Evolutionary conservation across 2,329 filamentous ascomycete genomes (phyloP).

Genomic region (Cordyceps cateniannulata): DNA sequence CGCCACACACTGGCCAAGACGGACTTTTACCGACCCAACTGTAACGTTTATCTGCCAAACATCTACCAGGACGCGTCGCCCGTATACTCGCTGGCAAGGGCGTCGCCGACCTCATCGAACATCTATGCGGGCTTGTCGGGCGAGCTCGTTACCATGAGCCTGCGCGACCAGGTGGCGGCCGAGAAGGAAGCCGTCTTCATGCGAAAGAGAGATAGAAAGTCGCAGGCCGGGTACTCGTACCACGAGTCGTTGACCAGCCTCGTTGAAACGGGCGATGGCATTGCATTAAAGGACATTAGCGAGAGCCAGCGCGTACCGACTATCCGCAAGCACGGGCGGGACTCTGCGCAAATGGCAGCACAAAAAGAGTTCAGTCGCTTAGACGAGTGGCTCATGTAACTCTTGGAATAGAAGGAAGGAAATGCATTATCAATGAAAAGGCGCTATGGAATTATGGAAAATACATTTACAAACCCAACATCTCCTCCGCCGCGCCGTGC

Average conservation of each 20-base stretch:
- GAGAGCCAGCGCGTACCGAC: constrained; percentile 7
- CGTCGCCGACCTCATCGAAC: constrained; percentile 32
- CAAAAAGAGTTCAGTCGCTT: neutral
- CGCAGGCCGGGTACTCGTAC: constrained; percentile 4
- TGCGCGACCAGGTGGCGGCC: constrained; percentile 5
- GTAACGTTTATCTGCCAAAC: constrained; percentile 30
- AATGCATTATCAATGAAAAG: neutral
- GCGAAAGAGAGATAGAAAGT: neutral
- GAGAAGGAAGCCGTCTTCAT: neutral
- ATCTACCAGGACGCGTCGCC: constrained; percentile 16
- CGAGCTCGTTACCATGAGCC: constrained; percentile 31
- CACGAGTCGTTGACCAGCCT: constrained; percentile 6
- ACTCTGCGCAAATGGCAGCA: neutral
- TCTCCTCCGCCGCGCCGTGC: neutral
- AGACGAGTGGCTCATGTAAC: constrained; percentile 8
- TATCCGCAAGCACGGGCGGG: constrained; percentile 7
- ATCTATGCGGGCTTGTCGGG: constrained; percentile 38
- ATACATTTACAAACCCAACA: neutral
- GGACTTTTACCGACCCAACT: constrained; percentile 37
- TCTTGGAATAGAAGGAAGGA: neutral
- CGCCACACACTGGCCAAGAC: constrained; percentile 35
- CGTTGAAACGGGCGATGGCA: constrained; percentile 11
- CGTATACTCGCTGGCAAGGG: constrained; percentile 35
- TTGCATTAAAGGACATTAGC: constrained; percentile 2
- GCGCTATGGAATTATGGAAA: neutral